Conservation (phyloP, 768 basidiomycete genomes). For the Multifurca ochricompacta region DNA sequence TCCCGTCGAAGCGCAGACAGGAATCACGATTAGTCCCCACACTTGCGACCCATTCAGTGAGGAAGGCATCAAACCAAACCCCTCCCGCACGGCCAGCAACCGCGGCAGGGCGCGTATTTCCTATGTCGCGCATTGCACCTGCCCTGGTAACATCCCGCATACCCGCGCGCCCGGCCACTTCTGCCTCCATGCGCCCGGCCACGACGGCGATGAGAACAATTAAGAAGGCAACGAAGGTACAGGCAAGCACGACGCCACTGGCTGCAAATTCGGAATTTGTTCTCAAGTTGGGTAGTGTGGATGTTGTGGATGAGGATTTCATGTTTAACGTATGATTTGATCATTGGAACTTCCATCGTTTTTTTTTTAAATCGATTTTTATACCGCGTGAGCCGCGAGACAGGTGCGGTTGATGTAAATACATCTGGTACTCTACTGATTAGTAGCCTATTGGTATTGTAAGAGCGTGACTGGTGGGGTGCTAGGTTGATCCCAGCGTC, state of each 20-base stretch:
- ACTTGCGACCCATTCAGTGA: not conserved
- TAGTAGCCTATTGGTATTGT: not conserved
- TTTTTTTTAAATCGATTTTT: too few species aligned
- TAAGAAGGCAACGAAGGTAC: not conserved
- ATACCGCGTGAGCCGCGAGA: too few species aligned
- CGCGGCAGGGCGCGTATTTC: not conserved
- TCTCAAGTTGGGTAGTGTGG: not conserved
- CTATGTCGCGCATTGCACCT: not conserved
- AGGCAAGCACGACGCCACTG: not conserved
- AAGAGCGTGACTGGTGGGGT: too few species aligned
- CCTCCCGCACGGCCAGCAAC: not conserved
- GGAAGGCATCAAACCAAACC: not conserved
- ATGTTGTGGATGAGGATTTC: not conserved
- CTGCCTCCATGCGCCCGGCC: constrained; percentile 3
- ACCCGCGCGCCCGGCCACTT: constrained; percentile 6
- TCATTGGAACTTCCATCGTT: not conserved
- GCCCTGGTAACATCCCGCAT: not conserved
- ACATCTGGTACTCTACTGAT: too few species aligned
- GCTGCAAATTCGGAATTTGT: not conserved
- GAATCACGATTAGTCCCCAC: not conserved
- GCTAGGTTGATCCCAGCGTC: too few species aligned
- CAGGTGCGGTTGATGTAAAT: too few species aligned
- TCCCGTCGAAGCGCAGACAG: not conserved
- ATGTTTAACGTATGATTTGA: constrained; percentile 9
- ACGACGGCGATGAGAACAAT: not conserved